A percentile compares a stretch with the other conserved stretches of the same genome.
Evolutionary conservation across 169 alveolate genomes (phyloP).

Genomic region (Eimeria acervulina): DNA sequence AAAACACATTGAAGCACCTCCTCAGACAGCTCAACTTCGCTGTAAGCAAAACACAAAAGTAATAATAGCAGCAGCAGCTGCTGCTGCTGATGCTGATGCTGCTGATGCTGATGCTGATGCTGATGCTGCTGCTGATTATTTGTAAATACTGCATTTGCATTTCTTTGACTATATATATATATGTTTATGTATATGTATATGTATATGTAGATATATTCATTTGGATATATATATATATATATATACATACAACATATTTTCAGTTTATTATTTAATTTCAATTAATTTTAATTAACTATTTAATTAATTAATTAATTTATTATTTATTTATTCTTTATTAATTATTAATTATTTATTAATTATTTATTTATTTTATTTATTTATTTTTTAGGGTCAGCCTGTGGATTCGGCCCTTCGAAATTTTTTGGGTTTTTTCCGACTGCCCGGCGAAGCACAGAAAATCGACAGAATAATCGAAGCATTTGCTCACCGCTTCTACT

Average conservation of each 20-base stretch:
- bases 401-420: slow-evolving; percentile 91
- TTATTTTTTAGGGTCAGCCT: slow-evolving; percentile 87
- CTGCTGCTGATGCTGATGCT: not conserved
- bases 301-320: not conserved
- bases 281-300: not conserved
- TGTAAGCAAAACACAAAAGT: not conserved
- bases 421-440: slow-evolving; percentile 92
- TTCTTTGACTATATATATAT: too few relatives aligned
- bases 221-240: too few relatives aligned
- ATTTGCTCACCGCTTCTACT: slow-evolving; percentile 93
- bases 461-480: slow-evolving; percentile 95
- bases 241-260: not conserved
- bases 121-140: not conserved
- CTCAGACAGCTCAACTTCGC: not conserved
- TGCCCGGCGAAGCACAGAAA: slow-evolving; percentile 97
- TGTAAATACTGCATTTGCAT: not conserved
- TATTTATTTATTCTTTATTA: not conserved
- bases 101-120: not conserved
- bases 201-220: too few relatives aligned
- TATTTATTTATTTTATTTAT: slow-evolving; percentile 49
- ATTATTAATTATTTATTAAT: not conserved
- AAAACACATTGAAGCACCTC: not conserved
- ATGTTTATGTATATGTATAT: too few relatives aligned
- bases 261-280: not conserved
- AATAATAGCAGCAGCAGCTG: too few relatives aligned